These are phyloP conservation scores for Dendrobium huoshanense DNA, from an alignment of 106 monocot species.

Conservation along the genomic window DNA sequence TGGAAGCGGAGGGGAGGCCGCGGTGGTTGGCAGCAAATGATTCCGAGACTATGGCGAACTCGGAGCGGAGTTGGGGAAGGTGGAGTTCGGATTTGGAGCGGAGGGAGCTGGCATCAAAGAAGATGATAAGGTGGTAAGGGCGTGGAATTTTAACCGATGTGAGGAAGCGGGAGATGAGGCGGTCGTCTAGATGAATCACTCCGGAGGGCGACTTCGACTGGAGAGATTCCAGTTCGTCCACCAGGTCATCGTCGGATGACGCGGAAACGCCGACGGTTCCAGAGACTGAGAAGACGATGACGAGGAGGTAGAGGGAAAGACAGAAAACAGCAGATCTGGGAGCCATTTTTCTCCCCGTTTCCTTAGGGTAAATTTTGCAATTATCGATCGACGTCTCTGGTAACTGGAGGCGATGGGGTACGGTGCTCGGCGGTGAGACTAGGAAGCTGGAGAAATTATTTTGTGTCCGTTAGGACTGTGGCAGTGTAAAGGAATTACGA, in stretches of 20 bases:
- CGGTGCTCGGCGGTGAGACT: too few relatives aligned
- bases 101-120: constrained; percentile 86
- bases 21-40: constrained; percentile 40
- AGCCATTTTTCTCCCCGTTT: constrained; percentile 17
- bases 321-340: background rate
- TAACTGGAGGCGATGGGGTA: too few relatives aligned
- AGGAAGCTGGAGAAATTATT: too few relatives aligned
- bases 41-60: constrained; percentile 64
- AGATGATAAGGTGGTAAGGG: constrained; percentile 72
- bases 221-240: constrained; percentile 54
- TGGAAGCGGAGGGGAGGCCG: constrained; percentile 14
- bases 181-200: constrained; percentile 77
- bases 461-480: too few relatives aligned
- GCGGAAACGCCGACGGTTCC: background rate
- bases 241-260: constrained; percentile 35
- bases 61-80: constrained; percentile 69
- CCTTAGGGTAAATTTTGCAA: too few relatives aligned
- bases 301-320: constrained; percentile 6
- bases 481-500: too few relatives aligned
- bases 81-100: constrained; percentile 80
- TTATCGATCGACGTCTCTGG: too few relatives aligned
- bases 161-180: constrained; percentile 60
- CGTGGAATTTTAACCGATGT: constrained; percentile 45
- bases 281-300: constrained; percentile 9
- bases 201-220: constrained; percentile 57